Conservation (phyloP, 148 eudicot genomes). For the Mesembryanthemum crystallinum region DNA sequence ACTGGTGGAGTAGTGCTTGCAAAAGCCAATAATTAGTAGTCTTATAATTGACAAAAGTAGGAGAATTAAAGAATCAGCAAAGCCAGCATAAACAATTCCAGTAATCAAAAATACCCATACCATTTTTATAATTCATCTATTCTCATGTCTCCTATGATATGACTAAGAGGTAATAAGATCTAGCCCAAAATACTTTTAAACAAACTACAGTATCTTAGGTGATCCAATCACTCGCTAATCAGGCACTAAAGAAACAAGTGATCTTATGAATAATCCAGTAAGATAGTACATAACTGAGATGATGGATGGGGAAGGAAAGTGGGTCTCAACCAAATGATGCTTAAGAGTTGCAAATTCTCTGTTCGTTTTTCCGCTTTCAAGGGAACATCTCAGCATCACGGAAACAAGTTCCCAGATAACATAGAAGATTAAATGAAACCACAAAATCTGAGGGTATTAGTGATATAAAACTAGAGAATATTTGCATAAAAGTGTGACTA, state of each 20-base stretch:
- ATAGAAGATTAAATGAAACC: background rate
- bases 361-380: conserved; percentile 21
- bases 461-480: background rate
- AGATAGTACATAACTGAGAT: conserved; percentile 9
- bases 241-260: background rate
- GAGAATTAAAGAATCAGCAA: conserved; percentile 23
- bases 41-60: conserved; percentile 7
- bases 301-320: conserved; percentile 20
- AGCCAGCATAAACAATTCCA: conserved; percentile 7
- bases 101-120: conserved; percentile 1
- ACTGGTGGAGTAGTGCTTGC: background rate
- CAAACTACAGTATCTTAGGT: conserved; percentile 8
- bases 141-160: conserved; percentile 9
- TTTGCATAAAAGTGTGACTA: background rate
- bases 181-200: conserved; percentile 5
- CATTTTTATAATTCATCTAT: background rate
- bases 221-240: conserved; percentile 1
- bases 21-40: background rate
- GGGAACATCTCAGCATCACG: conserved; percentile 21
- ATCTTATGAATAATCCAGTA: background rate
- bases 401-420: conserved; percentile 13
- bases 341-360: conserved; percentile 19
- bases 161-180: conserved; percentile 10
- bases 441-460: background rate
- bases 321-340: conserved; percentile 16